phyloP scores from a whole-genome alignment of 805 yeast species.

The Candida quercuum region DNA sequence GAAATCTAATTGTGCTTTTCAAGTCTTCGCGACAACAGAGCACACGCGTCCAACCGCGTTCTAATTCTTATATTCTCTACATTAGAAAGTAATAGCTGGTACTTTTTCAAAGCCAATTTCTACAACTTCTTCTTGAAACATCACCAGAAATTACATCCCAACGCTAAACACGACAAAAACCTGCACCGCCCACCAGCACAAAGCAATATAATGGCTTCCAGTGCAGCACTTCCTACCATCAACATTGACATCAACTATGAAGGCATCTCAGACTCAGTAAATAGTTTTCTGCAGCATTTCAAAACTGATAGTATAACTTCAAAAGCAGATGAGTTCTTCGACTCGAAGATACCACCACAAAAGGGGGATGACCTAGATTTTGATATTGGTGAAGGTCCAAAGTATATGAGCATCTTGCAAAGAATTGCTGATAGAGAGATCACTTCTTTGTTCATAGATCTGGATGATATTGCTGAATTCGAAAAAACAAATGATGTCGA shows the following conservation, averaged over 20 bases:
- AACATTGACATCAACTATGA: constrained; percentile 71
- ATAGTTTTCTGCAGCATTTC: constrained; percentile 65
- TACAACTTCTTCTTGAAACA: too few species aligned
- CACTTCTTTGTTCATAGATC: constrained; percentile 62
- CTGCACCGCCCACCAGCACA: too few species aligned
- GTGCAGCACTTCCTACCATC: constrained; percentile 49
- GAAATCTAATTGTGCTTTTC: not conserved
- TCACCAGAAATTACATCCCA: too few species aligned
- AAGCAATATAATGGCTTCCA: constrained; percentile 18
- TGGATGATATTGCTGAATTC: constrained; percentile 76
- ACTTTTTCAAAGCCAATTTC: too few species aligned
- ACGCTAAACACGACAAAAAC: too few species aligned
- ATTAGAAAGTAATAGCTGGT: too few species aligned
- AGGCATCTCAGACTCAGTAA: constrained; percentile 50
- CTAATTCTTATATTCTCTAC: too few species aligned
- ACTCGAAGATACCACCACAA: constrained; percentile 25
- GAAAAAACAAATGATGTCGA: constrained; percentile 41
- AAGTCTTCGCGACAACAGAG: not conserved
- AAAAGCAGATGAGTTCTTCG: constrained; percentile 29
- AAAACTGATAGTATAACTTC: constrained; percentile 34
- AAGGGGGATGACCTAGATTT: constrained; percentile 19
- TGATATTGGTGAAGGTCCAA: constrained; percentile 42
- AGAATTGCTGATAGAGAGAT: constrained; percentile 79
- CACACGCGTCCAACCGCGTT: too few species aligned
- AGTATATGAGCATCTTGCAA: constrained; percentile 73